phyloP scores from a whole-genome alignment of 129 eudicot species.

The Helianthus annuus region HanXRQr2.0-SUNRISE NC_035440.2:30588735-30589234 shows the following conservation, averaged over 20 bases:
- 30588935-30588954: slow-evolving; percentile 2
- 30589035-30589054: slow-evolving; percentile 5
- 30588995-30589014: slow-evolving; percentile 3
- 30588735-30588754: neutral
- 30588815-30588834: slow-evolving; percentile 22
- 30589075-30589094: slow-evolving; percentile 20
- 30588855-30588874: slow-evolving; percentile 21
- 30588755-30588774: slow-evolving; percentile 12
- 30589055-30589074: slow-evolving; percentile 35
- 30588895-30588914: neutral
- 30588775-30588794: slow-evolving; percentile 21
- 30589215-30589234: slow-evolving; percentile 33
- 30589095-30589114: slow-evolving; percentile 15
- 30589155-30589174: slow-evolving; percentile 46
- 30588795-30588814: slow-evolving; percentile 36
- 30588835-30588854: slow-evolving; percentile 28
- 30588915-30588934: neutral
- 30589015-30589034: slow-evolving; percentile 26
- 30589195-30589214: slow-evolving; percentile 30
- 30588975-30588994: neutral
- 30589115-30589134: slow-evolving; percentile 15
- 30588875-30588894: neutral
- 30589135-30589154: slow-evolving; percentile 38
- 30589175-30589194: slow-evolving; percentile 72
- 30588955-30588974: slow-evolving; percentile 4